Percentiles rank a stretch among this genome's conserved stretches.
Conservation (phyloP, 148 eudicot species). For the Rhododendron griersonianum region DNA sequence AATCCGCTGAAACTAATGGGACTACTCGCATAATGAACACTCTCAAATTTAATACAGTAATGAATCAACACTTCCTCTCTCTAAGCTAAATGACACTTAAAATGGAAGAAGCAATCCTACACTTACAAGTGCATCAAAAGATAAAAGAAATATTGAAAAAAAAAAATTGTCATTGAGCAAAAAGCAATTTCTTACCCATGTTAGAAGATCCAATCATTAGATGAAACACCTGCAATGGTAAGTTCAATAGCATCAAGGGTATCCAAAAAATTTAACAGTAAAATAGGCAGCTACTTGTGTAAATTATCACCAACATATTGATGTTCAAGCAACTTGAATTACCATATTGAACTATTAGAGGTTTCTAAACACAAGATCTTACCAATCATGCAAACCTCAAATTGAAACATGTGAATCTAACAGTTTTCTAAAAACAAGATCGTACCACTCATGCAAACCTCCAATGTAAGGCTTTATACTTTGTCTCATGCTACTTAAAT, state of each 20-base stretch:
- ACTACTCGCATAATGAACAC: not conserved
- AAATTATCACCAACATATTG: not conserved
- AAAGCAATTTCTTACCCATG: slow-evolving; percentile 49
- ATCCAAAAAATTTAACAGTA: not conserved
- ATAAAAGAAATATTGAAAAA: not conserved
- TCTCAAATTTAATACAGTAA: not conserved
- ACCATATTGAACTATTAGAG: not conserved
- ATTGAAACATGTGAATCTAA: not conserved
- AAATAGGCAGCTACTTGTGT: not conserved
- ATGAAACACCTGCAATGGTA: slow-evolving; percentile 75
- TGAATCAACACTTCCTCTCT: not conserved
- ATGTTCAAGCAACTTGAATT: not conserved
- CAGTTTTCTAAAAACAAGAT: not conserved
- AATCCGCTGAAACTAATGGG: not conserved
- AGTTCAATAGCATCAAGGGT: slow-evolving; percentile 15
- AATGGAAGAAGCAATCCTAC: not conserved
- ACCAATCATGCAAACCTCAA: not conserved
- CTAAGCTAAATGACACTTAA: not conserved
- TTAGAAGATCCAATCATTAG: slow-evolving; percentile 74
- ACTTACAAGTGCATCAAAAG: not conserved
- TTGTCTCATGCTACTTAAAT: not conserved
- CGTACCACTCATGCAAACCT: not conserved
- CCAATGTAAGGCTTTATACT: not conserved
- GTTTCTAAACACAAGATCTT: not conserved
- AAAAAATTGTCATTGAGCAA: not conserved